A percentile compares a stretch with the other conserved stretches of the same genome.
phyloP scores from a whole-genome alignment of 2,329 filamentous ascomycete genomes.

The Sphaerulina vaccinii region DNA sequence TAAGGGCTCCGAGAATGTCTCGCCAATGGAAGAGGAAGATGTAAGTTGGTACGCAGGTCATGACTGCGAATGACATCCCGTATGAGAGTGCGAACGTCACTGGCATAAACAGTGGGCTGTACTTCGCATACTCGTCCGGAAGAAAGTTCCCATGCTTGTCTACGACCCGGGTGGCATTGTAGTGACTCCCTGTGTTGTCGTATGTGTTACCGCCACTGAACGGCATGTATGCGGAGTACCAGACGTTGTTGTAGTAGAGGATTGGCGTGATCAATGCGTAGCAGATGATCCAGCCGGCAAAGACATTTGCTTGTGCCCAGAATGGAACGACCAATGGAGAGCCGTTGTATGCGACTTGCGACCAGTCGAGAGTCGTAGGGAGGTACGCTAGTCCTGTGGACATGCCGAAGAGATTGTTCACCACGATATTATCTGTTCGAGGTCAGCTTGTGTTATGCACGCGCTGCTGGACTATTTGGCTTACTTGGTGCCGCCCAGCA shows the following conservation, averaged over 20 bases:
- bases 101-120: constrained; percentile 5
- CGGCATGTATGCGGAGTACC: constrained; percentile 3
- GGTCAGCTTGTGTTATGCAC: not conserved
- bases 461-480: not conserved
- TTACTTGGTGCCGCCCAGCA: constrained; percentile 6
- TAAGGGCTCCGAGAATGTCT: constrained; percentile 50
- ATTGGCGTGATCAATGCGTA: constrained; percentile 2
- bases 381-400: constrained; percentile 1
- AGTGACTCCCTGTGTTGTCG: constrained; percentile 3
- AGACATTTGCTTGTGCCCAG: constrained; percentile 7
- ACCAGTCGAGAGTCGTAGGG: constrained; percentile 5
- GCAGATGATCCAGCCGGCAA: constrained; percentile 1
- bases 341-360: constrained; percentile 4
- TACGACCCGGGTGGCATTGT: constrained; percentile 1
- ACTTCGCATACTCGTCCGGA: not conserved
- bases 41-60: constrained; percentile 56
- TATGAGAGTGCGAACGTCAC: constrained; percentile 4
- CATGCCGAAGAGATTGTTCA: constrained; percentile 8
- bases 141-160: constrained; percentile 1
- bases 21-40: constrained; percentile 56
- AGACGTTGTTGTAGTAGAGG: constrained; percentile 2
- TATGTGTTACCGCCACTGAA: not conserved
- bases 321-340: constrained; percentile 3
- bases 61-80: constrained; percentile 48
- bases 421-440: not conserved